Evolutionary conservation across 768 basidiomycete genomes (phyloP).

Genomic region (Lactarius pseudohatsudake): DNA sequence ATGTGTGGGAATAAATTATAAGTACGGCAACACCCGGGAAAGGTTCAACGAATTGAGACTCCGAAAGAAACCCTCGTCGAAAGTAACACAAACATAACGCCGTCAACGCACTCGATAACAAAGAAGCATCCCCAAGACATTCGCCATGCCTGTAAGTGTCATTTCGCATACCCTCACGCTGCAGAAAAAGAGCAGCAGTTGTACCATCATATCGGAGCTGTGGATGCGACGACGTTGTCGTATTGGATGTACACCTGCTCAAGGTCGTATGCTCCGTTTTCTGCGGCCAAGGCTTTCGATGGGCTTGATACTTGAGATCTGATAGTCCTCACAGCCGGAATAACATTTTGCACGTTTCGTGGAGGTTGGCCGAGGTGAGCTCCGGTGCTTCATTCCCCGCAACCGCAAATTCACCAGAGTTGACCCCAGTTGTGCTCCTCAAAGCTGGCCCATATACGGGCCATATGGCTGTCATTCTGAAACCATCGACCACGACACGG

Average conservation of each 20-base stretch:
- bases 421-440: conserved; percentile 81
- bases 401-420: background rate
- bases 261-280: background rate
- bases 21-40: no score
- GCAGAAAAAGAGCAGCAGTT: background rate
- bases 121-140: conserved; percentile 24
- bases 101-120: conserved; percentile 18
- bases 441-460: conserved; percentile 82
- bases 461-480: conserved; percentile 93
- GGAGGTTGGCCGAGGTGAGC: conserved; percentile 91
- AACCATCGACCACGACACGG: conserved; percentile 99
- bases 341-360: conserved; percentile 97
- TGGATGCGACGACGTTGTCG: conserved; percentile 10
- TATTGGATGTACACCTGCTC: conserved; percentile 1
- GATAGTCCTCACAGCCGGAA: conserved; percentile 26
- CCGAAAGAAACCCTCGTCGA: conserved; percentile 7
- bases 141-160: conserved; percentile 26
- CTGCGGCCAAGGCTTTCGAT: background rate
- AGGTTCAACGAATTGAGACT: no score
- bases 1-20: no score
- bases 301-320: background rate
- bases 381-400: no score
- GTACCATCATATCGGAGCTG: background rate
- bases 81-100: conserved; percentile 3
- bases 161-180: background rate